Evolutionary conservation across 2,329 filamentous ascomycete species (phyloP).

Genomic region (Exserohilum rostratum): DNA sequence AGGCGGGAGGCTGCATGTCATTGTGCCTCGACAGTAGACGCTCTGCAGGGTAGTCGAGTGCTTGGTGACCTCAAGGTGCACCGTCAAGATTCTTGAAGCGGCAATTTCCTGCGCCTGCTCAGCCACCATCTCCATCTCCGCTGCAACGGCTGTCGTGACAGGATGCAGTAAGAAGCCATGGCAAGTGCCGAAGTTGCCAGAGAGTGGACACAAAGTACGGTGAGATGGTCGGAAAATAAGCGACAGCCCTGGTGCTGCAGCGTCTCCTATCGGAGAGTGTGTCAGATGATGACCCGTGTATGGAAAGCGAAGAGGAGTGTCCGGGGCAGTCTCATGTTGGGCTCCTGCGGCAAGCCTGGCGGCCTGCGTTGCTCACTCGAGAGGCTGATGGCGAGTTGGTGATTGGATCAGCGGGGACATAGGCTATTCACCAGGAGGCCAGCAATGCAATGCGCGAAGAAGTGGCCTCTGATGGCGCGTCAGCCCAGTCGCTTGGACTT

Average conservation of each 20-base stretch:
- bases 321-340: slow-evolving; percentile 35
- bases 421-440: slow-evolving; percentile 33
- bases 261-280: slow-evolving; percentile 30
- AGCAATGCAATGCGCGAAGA: slow-evolving; percentile 45
- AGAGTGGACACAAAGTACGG: slow-evolving; percentile 24
- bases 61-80: slow-evolving; percentile 40
- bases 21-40: slow-evolving; percentile 39
- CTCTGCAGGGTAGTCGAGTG: slow-evolving; percentile 38
- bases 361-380: slow-evolving; percentile 16
- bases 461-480: slow-evolving; percentile 28
- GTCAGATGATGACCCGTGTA: slow-evolving; percentile 42
- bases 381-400: slow-evolving; percentile 15
- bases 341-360: slow-evolving; percentile 36
- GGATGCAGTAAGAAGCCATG: slow-evolving; percentile 35
- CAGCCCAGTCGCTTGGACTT: slow-evolving; percentile 35
- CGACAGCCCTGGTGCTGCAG: slow-evolving; percentile 32
- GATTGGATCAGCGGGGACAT: slow-evolving; percentile 25
- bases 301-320: slow-evolving; percentile 24
- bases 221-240: slow-evolving; percentile 36
- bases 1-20: slow-evolving; percentile 46
- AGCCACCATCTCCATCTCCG: slow-evolving; percentile 45
- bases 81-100: slow-evolving; percentile 28
- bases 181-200: slow-evolving; percentile 32
- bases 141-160: slow-evolving; percentile 46
- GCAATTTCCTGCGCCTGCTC: slow-evolving; percentile 35